Conservation (phyloP, 139 green algal genomes). For the Micromonas commoda region DNA sequence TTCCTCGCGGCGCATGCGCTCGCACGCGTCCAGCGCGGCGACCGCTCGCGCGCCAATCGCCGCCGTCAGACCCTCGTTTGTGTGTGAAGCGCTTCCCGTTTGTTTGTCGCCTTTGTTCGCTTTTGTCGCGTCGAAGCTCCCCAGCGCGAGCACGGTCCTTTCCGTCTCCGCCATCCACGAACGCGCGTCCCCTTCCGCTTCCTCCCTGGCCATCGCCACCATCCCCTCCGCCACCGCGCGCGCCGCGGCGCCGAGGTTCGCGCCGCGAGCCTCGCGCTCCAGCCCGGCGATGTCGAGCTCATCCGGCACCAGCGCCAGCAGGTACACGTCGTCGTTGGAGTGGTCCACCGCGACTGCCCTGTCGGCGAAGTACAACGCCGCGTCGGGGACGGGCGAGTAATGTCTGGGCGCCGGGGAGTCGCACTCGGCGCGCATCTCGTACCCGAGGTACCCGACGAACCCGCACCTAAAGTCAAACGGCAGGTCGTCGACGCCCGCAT, state of each 20-base stretch:
- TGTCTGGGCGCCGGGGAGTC: conserved; percentile 5
- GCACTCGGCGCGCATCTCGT: conserved; percentile 73
- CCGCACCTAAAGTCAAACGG: conserved; percentile 78
- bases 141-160: not conserved
- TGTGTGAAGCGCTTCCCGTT: too few relatives aligned
- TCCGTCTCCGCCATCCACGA: not conserved
- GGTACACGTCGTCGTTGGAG: conserved; percentile 56
- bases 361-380: conserved; percentile 80
- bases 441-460: conserved; percentile 91
- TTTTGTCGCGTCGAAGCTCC: not conserved
- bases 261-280: not conserved
- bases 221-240: not conserved
- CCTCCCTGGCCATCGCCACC: conserved; percentile 24
- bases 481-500: not conserved
- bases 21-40: too few relatives aligned
- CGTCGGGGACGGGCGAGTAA: conserved; percentile 62
- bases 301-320: conserved; percentile 44
- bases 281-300: conserved; percentile 22
- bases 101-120: too few relatives aligned
- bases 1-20: too few relatives aligned
- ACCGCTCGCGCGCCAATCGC: too few relatives aligned
- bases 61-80: too few relatives aligned
- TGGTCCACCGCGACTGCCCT: conserved; percentile 81
- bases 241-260: not conserved
- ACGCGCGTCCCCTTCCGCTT: not conserved